Base-by-base conservation (phyloP, 495 filamentous ascomycete species). In the Thozetella sp. region DNA sequence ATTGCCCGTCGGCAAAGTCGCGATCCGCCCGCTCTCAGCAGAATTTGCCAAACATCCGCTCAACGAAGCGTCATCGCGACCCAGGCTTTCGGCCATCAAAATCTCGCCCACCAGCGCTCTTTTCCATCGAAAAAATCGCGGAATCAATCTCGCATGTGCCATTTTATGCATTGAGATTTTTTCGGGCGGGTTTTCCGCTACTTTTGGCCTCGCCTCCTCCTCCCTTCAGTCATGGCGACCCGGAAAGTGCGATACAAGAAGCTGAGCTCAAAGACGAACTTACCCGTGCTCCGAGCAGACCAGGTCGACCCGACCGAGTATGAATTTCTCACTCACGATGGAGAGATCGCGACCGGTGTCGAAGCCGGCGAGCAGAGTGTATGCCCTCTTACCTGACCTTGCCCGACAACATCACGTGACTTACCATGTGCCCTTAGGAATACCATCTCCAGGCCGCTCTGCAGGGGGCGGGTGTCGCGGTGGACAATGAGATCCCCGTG, bases 311-410 rank as follows among this genome's bases (percentile, higher is more conserved):
- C 92, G 74, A 74, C 66, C 63, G 83, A 86, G 67, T 86, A 84
- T 68, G 79, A 82, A 63, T 75, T 77, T 54, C 76, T 82, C 63
- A 80, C 78, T 55, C 78, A 70, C 59, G 79, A 84, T 58, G 72
- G 73, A 63, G 87, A 91, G 83, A 91, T 97, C 72, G 93, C 96
- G 68, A 97, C 94, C 58, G 95, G 95, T 65, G 95, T 99, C 61
- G 95, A 99, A 76, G 93, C 96, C 72, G 89, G 85, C 58, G 95
- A 99, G 76, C 94, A 99, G 83, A 93, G 90, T 80, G 95, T 97
- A 75, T 86, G 93, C 93, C 69, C 45, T 43, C 30, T 54, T 51
- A 58, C 24, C 51, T 67, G 65, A 52, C 54, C 43, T 65, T 61
- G 74, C 58, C 54, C 66, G 53, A 61, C 53, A 50, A 56, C 70